A percentile compares a stretch with the other conserved stretches of the same genome.
Evolutionary conservation across 2,329 filamentous ascomycete genomes (phyloP).

Genomic region (Emergomyces africanus): DNA sequence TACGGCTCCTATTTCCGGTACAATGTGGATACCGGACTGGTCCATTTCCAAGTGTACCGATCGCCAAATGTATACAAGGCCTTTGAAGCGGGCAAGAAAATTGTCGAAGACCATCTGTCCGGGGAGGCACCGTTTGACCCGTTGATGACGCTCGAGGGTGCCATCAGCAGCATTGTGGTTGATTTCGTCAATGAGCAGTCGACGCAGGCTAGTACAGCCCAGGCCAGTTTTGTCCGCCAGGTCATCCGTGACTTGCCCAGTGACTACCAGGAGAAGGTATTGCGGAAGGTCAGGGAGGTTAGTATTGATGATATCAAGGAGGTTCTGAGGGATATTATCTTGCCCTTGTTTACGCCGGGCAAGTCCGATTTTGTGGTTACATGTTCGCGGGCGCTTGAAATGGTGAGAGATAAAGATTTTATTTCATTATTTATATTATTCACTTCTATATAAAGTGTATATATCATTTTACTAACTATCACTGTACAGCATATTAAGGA

Average conservation of each 20-base stretch:
- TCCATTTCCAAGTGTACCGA: constrained; percentile 79
- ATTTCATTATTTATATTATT: neutral
- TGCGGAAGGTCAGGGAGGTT: constrained; percentile 65
- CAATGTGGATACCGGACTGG: constrained; percentile 63
- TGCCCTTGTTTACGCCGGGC: constrained; percentile 67
- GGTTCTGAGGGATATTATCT: constrained; percentile 59
- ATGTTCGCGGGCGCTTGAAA: constrained; percentile 71
- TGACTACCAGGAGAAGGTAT: constrained; percentile 64
- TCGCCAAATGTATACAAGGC: constrained; percentile 84
- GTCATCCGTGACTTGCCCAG: constrained; percentile 64
- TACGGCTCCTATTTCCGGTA: constrained; percentile 75
- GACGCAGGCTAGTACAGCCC: constrained; percentile 70
- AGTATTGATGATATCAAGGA: constrained; percentile 62
- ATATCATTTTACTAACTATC: constrained; percentile 11
- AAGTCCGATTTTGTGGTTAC: constrained; percentile 79
- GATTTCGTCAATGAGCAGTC: constrained; percentile 77
- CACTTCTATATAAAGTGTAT: neutral
- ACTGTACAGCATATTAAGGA: constrained; percentile 54
- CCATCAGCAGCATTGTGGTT: constrained; percentile 80
- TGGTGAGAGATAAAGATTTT: constrained; percentile 45
- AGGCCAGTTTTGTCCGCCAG: constrained; percentile 68
- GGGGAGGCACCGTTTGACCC: constrained; percentile 63
- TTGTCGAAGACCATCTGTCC: constrained; percentile 61
- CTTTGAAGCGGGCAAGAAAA: constrained; percentile 60
- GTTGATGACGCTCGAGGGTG: constrained; percentile 65